Evolutionary conservation across 1,284 basidiomycete species (phyloP), one percentile per base, ranked within the genome.

Genomic region (Neolentinus lepideus): DNA sequence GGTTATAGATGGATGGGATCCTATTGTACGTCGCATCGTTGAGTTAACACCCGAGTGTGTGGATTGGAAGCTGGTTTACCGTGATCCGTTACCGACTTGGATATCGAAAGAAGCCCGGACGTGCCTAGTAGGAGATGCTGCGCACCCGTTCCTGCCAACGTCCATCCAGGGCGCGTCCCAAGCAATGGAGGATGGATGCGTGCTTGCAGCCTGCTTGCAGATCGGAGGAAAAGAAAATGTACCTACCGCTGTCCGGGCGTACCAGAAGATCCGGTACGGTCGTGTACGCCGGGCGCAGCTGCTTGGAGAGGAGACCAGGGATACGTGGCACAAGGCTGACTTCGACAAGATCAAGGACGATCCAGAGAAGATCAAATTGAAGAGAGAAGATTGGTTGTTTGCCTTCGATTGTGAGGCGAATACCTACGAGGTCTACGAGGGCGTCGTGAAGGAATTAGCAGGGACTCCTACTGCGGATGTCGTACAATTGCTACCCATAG

Each of bases 51-150:
- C 57, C 27, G 58, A 26, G 31, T 61, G 60, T 48, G 57, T 63
- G 1, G 60, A 62, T 54, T 57, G 59, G 61, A 64, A 64, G 48
- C 59, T 64, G n/a, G 59, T 64, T 4, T 59, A 56, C 52, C 62
- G 61, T 38, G 61, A 62, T 25, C 62, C 62, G 10, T 56, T 62
- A 0, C 62, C 60, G 29, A 60, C 47, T 6, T 50, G 47, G 47
- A n/a, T 50, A 14, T 50, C 47, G 16, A 50, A 50, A 22, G 47
- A 25, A 6, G 47, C 6, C 14, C 16, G 47, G 27, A 50, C 47
- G 24, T 50, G 47, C 25, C 47, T 50, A 25, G 27, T 25, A 6
- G 47, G 47, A 6, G 47, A 50, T 21, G 47, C 47, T 12, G 47
- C 47, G 6, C 47, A 50, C n/a, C 47, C 47, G 4, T 50, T 50